phyloP scores from a whole-genome alignment of 306 rosid species.

The Cucumis sativus region DNA sequence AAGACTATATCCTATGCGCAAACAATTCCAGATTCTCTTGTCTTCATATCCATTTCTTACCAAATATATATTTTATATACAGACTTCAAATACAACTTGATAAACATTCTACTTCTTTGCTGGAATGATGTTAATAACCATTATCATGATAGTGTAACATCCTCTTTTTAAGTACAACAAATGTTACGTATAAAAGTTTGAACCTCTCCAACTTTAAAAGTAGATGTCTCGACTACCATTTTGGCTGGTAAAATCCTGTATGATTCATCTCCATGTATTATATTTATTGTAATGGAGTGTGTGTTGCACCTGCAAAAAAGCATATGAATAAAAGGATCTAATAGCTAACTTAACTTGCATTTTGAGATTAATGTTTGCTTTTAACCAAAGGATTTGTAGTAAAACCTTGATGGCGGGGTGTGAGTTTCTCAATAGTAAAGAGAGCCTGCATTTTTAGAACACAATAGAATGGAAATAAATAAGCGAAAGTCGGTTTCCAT shows the following conservation, averaged over 20 bases:
- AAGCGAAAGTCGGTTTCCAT: too few relatives aligned
- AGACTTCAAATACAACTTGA: neutral
- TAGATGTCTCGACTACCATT: too few relatives aligned
- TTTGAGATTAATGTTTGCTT: neutral
- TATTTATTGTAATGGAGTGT: neutral
- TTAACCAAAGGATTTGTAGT: neutral
- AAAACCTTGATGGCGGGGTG: constrained; percentile 11
- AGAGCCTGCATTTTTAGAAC: constrained; percentile 39
- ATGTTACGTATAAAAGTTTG: too few relatives aligned
- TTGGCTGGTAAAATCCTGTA: neutral
- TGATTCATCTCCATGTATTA: neutral
- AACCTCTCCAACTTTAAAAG: too few relatives aligned
- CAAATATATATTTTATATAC: neutral
- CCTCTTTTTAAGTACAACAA: too few relatives aligned
- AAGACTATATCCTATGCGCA: neutral
- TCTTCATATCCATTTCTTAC: neutral
- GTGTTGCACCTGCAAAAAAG: neutral
- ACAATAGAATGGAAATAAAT: neutral
- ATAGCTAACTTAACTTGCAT: too few relatives aligned
- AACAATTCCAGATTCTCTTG: neutral
- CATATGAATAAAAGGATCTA: neutral
- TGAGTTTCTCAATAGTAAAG: constrained; percentile 48
- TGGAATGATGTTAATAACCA: neutral
- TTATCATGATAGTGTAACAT: too few relatives aligned
- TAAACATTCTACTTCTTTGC: neutral